Percentiles rank a stretch among this genome's conserved stretches.
These are phyloP conservation scores for Fusarium tricinctum DNA, from an alignment of 2,329 filamentous ascomycete genomes.

Conservation along the genomic window DNA sequence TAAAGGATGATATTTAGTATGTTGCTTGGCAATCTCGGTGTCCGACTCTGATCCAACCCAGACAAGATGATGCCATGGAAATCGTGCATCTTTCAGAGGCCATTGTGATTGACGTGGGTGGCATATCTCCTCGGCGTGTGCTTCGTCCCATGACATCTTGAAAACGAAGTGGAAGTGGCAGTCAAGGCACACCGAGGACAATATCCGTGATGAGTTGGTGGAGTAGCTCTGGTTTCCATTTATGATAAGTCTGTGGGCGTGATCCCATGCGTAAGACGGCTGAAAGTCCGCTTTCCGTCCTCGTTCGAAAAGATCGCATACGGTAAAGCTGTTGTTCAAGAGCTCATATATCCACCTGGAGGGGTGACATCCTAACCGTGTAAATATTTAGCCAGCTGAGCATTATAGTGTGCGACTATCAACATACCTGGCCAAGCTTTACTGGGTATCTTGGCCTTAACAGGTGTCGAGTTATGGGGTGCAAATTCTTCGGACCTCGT, in stretches of 20 bases:
- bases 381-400: conserved; percentile 26
- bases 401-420: not conserved
- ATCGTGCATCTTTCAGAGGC: conserved; percentile 54
- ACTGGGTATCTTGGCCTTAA: conserved; percentile 52
- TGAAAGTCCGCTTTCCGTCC: conserved; percentile 51
- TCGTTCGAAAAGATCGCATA: conserved; percentile 56
- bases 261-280: conserved; percentile 53
- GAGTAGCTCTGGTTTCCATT: conserved; percentile 58
- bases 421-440: conserved; percentile 50
- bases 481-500: conserved; percentile 50
- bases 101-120: conserved; percentile 52
- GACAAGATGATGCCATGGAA: conserved; percentile 58
- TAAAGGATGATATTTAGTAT: conserved; percentile 57
- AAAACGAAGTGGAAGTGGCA: conserved; percentile 61
- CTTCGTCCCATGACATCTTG: conserved; percentile 54
- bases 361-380: conserved; percentile 54
- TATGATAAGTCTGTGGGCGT: conserved; percentile 55
- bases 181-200: conserved; percentile 58
- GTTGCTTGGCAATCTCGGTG: conserved; percentile 43
- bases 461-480: conserved; percentile 50
- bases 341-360: conserved; percentile 60
- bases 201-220: conserved; percentile 44
- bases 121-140: conserved; percentile 51
- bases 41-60: conserved; percentile 54
- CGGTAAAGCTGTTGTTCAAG: conserved; percentile 55